These are phyloP conservation scores for Fusarium sp. DNA, from an alignment of 2,329 filamentous ascomycete species.

Conservation along the genomic window DNA sequence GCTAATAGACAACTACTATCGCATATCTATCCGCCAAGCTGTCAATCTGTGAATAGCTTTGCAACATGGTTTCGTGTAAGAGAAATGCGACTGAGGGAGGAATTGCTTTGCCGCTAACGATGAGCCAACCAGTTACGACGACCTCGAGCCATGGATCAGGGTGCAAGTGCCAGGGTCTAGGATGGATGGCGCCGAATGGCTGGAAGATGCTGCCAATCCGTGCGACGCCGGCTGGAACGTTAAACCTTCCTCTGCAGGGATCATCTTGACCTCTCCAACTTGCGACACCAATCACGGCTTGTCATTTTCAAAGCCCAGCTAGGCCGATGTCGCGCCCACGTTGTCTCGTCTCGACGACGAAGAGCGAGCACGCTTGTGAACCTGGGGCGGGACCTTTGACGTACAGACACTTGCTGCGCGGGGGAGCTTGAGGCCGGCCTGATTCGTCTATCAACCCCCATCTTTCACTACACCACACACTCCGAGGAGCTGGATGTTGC, in stretches of 20 bases:
- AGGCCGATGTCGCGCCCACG: conserved; percentile 52
- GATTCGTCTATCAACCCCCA: conserved; percentile 44
- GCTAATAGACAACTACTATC: conserved; percentile 34
- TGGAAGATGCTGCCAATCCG: conserved; percentile 44
- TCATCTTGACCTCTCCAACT: conserved; percentile 35
- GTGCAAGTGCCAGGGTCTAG: conserved; percentile 24
- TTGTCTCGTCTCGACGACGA: conserved; percentile 29
- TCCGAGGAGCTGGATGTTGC: conserved; percentile 43
- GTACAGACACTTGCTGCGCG: conserved; percentile 47
- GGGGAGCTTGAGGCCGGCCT: conserved; percentile 39
- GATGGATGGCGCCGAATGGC: conserved; percentile 41
- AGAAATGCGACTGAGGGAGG: conserved; percentile 50
- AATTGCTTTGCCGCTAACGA: conserved; percentile 38
- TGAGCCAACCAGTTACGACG: conserved; percentile 46
- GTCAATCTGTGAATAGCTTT: conserved; percentile 49
- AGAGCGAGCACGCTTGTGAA: conserved; percentile 29
- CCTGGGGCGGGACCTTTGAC: conserved; percentile 44
- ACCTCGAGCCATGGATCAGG: conserved; percentile 32
- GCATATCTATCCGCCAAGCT: conserved; percentile 44
- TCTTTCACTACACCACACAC: conserved; percentile 24
- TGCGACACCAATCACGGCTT: conserved; percentile 51
- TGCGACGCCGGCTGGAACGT: conserved; percentile 48
- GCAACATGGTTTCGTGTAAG: conserved; percentile 55
- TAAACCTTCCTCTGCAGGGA: conserved; percentile 47
- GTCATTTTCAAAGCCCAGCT: conserved; percentile 49